phyloP scores from a whole-genome alignment of 108 stramenopile species.

The Pseudonitzschia multiseries region DNA sequence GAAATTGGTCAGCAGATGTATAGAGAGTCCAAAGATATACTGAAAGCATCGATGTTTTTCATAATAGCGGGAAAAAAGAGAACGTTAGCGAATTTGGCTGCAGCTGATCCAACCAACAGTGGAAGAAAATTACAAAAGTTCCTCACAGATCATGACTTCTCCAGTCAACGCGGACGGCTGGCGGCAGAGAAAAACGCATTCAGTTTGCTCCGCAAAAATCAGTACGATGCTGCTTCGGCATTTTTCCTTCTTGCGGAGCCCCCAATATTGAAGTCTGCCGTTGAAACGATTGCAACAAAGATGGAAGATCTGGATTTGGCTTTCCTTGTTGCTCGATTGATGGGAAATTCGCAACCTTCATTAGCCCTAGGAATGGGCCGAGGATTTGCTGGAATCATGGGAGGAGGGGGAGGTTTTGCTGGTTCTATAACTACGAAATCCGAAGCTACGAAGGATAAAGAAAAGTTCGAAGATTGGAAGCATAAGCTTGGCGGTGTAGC shows the following conservation, averaged over 20 bases:
- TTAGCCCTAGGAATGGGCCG: constrained; percentile 5
- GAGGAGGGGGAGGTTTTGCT: constrained; percentile 81
- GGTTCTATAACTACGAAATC: constrained; percentile 21
- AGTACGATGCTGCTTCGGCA: constrained; percentile 68
- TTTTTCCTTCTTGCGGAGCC: constrained; percentile 86
- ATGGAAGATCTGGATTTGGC: constrained; percentile 77
- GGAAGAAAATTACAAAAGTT: constrained; percentile 83
- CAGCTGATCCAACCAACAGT: constrained; percentile 65
- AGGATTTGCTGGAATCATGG: constrained; percentile 54
- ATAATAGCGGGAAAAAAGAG: constrained; percentile 67
- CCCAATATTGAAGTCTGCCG: constrained; percentile 72
- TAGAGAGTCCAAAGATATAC: constrained; percentile 61
- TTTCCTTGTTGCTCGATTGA: constrained; percentile 73
- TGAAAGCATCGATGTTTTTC: constrained; percentile 79
- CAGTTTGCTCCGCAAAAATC: constrained; percentile 74
- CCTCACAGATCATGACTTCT: constrained; percentile 65
- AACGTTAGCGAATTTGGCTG: constrained; percentile 69
- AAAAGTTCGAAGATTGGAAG: constrained; percentile 57
- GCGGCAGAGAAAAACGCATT: constrained; percentile 89
- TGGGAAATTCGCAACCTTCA: constrained; percentile 40
- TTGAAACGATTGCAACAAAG: constrained; percentile 72
- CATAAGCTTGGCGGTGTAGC: constrained; percentile 43
- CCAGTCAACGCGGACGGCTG: constrained; percentile 62
- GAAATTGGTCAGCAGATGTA: constrained; percentile 79
- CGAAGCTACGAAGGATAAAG: constrained; percentile 32